Base-by-base conservation (phyloP, 495 filamentous ascomycete species). In the Physcia stellaris region DNA sequence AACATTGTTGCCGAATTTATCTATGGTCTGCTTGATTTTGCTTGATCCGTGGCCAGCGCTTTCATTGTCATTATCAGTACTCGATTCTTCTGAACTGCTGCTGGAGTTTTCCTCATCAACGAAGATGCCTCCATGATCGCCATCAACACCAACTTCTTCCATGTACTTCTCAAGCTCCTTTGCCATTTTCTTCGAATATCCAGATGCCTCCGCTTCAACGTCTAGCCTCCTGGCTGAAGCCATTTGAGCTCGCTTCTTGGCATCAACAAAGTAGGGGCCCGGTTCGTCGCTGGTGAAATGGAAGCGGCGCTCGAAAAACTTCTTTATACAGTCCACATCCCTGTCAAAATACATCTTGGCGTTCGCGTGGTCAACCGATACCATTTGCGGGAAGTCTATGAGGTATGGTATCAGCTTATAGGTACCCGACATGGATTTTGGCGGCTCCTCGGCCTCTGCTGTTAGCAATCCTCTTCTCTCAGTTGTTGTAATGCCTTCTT, bases 351-450 rank as follows among this genome's bases (percentile, higher is more conserved):
- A 94, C 69, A 83, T 87, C 47, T 86, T 76, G 37, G 90, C 92
- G 53, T 99, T 93, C 10, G 58, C 58, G 53, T 99, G 92, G 49
- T 92, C 83, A 48, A 94, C 80, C n/a, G 86, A 94, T 2, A 96
- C 72, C 80, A 94, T 94, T 61, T 99, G 90, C 1, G 90, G 90
- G 56, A 99, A 99, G 61, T 99, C 92, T 48, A 99, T 99, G 20
- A 96, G 57, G 35, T 92, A 70, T 4, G 90, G 87, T 12, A 56
- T 67, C 1, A 79, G 56, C 5, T 44, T 65, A 18, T 67, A 40
- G 0, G 36, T 48, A 12, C 18, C 24, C 26, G 22, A 11, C 18
- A 6, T 31, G 24, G 19, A 4, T 33, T 62, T 9, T 7, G 9
- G 9, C 17, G 32, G 10, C 26, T 28, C 26, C 13, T 28, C 26